Base-by-base conservation (phyloP, 345 rosid genomes). In the Garcia nutans region DNA sequence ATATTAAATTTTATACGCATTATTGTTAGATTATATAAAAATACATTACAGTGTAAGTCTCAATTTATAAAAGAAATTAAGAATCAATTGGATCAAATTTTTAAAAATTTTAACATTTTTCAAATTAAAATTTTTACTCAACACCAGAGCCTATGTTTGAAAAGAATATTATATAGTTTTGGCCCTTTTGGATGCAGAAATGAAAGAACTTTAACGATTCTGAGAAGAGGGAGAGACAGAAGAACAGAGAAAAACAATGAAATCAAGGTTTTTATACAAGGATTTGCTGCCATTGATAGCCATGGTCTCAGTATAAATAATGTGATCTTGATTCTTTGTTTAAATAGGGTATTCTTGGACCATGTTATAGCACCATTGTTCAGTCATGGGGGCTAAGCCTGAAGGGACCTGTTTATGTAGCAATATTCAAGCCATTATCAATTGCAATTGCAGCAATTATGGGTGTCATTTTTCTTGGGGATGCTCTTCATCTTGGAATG, bases 301-400 rank as follows among this genome's bases (percentile, higher is more conserved):
- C 0, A 60, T 60, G 64, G 64, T 60, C 5, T 60, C 64, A 23
- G 33, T 12, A 1, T 37, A 60, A 37, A 37, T 3, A 37, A 37
- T 37, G 0, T 37, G 41, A 37, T 37, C 41, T 4, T 37, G 5
- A 4, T 0, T 37, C 6, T 37, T 37, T 37, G 6, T 57, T 70
- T 9, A 58, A 0, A 3, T 60, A 23, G 31, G 64, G 33, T 24
- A 10, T 12, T 3, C 11, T 23, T 24, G 16, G 28, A 87, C 88
- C 80, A 77, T 87, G 44, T 66, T 88, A 78, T 89, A 10, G 86
- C 86, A 2, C 31, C 85, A 87, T 45, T 42, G 57, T 78, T 24
- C 74, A 67, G 24, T n/a, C 77, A 44, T 73, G 70, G 49, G 82
- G 66, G 2, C 11, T 75, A 47, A 68, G 9, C 28, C 3, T 67